Base-by-base conservation (phyloP, 805 yeast species). In the Wickerhamiella vanderwaltii region DNA sequence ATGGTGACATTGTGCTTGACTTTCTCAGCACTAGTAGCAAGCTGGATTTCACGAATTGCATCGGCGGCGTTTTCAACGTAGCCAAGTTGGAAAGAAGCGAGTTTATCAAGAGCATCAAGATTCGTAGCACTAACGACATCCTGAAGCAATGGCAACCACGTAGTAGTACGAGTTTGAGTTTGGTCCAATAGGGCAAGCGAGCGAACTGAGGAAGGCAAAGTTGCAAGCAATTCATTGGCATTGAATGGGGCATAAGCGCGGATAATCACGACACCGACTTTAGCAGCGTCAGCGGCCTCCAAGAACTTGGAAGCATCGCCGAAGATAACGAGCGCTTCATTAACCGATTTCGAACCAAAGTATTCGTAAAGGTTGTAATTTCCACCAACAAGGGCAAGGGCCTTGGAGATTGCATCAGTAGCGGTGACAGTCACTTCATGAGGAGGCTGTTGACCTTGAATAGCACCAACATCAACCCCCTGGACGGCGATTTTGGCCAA, bases 191-290 rank as follows among this genome's bases (percentile, higher is more conserved):
- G 70, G 9, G 75, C 72, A 39, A 87, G 63, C 20, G 69, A 67
- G 46, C 66, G 65, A 41, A 74, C 72, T 6, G 75, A 58, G 2
- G 67, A 47, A 20, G 88, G 87, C 31, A 81, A 57, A 2, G 63
- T 52, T 1, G 62, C 49, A 38, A 73, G 62, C 22, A 84, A 63
- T 12, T 65, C 57, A n/a, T 64, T 57, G 38, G 77, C 65, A 45
- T 69, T 62, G 65, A 86, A 81, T 2, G 95, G 94, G 53, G 84
- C 73, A 64, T 79, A 80, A 24, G 73, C 72, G 30, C 79, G 73
- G 35, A 83, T 65, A 6, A 73, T 62, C 34, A 81, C 60, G 24
- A 80, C 56, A 31, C 76, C 71, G n/a, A 43, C 24, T 15, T 29
- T 15, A 15, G 66, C 64, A 32, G 60, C 55, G 25, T 64, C 59